A percentile compares a stretch with the other conserved stretches of the same genome.
These are phyloP conservation scores for Aspergillus aculeatinus DNA, from an alignment of 2,329 filamentous ascomycete genomes.

Conservation along the genomic window DNA sequence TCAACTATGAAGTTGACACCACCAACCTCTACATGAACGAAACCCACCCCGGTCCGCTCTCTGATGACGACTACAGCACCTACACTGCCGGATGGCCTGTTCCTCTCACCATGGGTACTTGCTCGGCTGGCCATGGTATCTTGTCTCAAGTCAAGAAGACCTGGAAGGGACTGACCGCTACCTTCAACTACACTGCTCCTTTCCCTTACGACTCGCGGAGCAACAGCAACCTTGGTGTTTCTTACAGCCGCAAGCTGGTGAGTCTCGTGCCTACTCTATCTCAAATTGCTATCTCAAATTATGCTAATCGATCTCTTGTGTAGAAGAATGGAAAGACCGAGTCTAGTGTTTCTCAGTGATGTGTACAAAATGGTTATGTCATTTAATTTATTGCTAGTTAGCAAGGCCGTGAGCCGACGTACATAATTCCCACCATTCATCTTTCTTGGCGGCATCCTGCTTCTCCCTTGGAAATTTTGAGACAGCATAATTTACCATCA, in stretches of 20 bases:
- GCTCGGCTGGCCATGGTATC: slow-evolving; percentile 38
- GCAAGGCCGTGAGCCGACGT: no score
- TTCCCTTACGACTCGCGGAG: slow-evolving; percentile 26
- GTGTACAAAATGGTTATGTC: not conserved
- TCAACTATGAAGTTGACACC: slow-evolving; percentile 41
- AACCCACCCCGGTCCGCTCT: slow-evolving; percentile 53
- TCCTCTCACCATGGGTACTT: slow-evolving; percentile 32
- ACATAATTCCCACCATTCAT: no score
- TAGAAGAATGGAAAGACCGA: slow-evolving; percentile 12
- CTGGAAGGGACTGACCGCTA: slow-evolving; percentile 25
- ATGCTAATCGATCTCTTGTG: not conserved
- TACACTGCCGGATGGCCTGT: slow-evolving; percentile 31
- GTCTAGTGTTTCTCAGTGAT: not conserved
- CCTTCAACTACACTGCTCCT: slow-evolving; percentile 37
- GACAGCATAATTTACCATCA: no score
- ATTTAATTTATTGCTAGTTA: no score
- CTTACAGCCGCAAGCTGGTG: slow-evolving; percentile 20
- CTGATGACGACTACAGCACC: slow-evolving; percentile 24
- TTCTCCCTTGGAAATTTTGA: no score
- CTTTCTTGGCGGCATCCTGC: no score
- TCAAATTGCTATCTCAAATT: not conserved
- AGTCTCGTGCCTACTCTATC: not conserved
- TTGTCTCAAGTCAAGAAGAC: slow-evolving; percentile 33
- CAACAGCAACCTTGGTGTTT: slow-evolving; percentile 21
- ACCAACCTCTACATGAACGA: slow-evolving; percentile 52